Evolutionary conservation across 1,284 basidiomycete species (phyloP).

Genomic region (Ganoderma sinense): DNA sequence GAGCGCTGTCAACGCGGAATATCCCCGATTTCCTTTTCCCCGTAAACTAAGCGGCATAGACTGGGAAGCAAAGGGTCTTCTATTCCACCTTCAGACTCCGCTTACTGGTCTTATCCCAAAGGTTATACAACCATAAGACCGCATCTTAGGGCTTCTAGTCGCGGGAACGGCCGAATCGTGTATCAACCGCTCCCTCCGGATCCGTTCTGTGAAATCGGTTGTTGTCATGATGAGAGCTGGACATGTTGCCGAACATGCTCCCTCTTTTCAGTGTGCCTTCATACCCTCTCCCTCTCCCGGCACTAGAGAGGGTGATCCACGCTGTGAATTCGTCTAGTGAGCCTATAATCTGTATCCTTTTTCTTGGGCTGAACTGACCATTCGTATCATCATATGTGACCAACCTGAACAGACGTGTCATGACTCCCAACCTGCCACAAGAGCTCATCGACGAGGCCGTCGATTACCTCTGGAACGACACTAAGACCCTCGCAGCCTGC

Average conservation of each 20-base stretch:
- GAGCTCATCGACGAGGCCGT: conserved; percentile 46
- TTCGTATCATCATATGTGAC: background rate
- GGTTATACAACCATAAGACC: background rate
- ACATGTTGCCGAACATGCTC: background rate
- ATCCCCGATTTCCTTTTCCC: conserved; percentile 22
- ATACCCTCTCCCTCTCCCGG: background rate
- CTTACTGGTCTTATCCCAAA: conserved; percentile 3
- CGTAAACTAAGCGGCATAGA: conserved; percentile 4
- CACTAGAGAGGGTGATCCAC: background rate
- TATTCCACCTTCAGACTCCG: conserved; percentile 22
- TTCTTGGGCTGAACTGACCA: background rate
- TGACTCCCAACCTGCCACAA: conserved; percentile 23
- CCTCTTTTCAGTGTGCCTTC: background rate
- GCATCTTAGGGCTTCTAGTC: background rate
- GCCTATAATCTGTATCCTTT: background rate
- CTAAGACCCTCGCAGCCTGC: conserved; percentile 40
- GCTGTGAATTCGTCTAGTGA: background rate
- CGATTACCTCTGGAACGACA: conserved; percentile 45
- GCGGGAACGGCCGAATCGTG: background rate
- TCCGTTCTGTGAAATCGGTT: background rate
- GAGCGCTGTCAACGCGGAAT: conserved; percentile 23
- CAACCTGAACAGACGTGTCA: background rate
- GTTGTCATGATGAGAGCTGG: conserved; percentile 4
- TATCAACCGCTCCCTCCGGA: background rate
- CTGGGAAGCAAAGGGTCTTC: conserved; percentile 22